Conservation (phyloP, 2,329 filamentous ascomycete genomes). For the Aspergillus quadrilineatus region DNA sequence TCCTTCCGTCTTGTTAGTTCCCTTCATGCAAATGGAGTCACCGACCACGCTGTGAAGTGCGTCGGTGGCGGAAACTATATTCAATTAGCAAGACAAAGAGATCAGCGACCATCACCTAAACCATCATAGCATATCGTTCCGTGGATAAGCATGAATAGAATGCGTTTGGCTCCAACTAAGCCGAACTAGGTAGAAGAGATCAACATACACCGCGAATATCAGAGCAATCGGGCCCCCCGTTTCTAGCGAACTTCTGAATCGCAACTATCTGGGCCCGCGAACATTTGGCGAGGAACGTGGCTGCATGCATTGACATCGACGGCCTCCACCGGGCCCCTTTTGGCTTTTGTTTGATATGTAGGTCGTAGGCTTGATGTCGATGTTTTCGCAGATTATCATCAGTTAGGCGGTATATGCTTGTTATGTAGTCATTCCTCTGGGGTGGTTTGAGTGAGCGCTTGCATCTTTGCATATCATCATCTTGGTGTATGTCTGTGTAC, state of each 20-base stretch:
- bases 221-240: neutral
- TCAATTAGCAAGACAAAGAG: neutral
- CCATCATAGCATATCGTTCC: neutral
- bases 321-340: neutral
- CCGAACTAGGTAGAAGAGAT: neutral
- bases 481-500: neutral
- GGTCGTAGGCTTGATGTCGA: neutral
- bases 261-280: neutral
- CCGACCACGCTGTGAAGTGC: neutral
- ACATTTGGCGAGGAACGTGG: neutral
- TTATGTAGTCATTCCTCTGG: neutral
- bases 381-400: neutral
- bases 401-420: neutral
- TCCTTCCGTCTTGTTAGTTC: too few relatives aligned
- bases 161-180: neutral
- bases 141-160: neutral
- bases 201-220: neutral
- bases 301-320: neutral
- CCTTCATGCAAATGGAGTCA: too few relatives aligned
- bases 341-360: neutral
- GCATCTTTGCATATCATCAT: neutral
- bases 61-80: neutral
- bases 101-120: neutral
- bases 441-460: neutral
- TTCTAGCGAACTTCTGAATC: neutral